A percentile compares a stretch with the other conserved stretches of the same genome.
Evolutionary conservation across 139 green algal species (phyloP).

Genomic region (Nannochloris sp.): DNA sequence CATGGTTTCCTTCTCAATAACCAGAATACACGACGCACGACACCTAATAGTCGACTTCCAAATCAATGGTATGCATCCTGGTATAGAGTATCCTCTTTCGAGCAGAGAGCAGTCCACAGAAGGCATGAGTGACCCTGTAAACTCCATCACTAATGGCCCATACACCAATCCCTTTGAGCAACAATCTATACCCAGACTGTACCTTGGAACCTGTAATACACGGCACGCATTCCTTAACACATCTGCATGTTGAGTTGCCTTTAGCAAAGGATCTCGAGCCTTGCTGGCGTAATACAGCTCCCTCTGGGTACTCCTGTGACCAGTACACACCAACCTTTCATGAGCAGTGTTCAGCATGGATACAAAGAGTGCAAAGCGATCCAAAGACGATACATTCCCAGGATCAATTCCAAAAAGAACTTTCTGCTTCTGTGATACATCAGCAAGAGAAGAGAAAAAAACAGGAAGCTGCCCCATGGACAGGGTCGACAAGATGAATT

Average conservation of each 20-base stretch:
- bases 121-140: neutral
- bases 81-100: constrained; percentile 22
- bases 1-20: constrained; percentile 78
- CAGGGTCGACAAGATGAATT: too few species aligned
- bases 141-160: constrained; percentile 39
- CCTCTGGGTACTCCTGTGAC: constrained; percentile 42
- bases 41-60: constrained; percentile 26
- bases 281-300: constrained; percentile 65
- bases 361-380: constrained; percentile 33
- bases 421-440: too few species aligned
- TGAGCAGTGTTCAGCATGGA: constrained; percentile 44
- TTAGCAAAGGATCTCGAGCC: constrained; percentile 12
- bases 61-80: constrained; percentile 47
- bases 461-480: too few species aligned
- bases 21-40: constrained; percentile 38
- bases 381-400: too few species aligned
- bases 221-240: constrained; percentile 49
- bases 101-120: neutral
- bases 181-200: constrained; percentile 47
- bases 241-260: constrained; percentile 26
- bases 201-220: constrained; percentile 52
- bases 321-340: constrained; percentile 31
- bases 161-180: constrained; percentile 50
- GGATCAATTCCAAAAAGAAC: too few species aligned
- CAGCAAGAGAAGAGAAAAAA: too few species aligned